Evolutionary conservation across 305 asterid species (phyloP).

Genomic region (Solanum chacoense): DNA sequence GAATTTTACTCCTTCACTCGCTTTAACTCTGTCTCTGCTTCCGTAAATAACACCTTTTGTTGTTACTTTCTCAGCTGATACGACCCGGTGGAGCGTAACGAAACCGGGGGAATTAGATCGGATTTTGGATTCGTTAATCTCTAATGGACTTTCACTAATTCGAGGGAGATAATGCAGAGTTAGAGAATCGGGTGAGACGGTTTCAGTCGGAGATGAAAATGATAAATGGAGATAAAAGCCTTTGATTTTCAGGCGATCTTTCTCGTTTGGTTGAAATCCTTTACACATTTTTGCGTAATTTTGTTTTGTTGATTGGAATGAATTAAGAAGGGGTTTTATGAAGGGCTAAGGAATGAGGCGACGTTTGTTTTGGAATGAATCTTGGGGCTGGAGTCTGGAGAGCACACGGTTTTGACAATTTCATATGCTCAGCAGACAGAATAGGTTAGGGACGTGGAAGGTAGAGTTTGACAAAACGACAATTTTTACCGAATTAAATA

Average conservation of each 20-base stretch:
- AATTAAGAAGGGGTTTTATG: conserved; percentile 1
- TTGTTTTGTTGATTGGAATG: not conserved
- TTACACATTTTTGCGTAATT: conserved; percentile 35
- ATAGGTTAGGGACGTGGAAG: not conserved
- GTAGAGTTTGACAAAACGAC: not conserved
- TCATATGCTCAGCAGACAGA: not conserved
- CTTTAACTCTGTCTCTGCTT: conserved; percentile 43
- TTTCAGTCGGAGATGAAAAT: not conserved
- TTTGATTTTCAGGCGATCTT: conserved; percentile 36
- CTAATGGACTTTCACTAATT: conserved; percentile 38
- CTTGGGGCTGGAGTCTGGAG: conserved; percentile 9
- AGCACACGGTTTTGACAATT: conserved; percentile 20
- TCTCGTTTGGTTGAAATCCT: conserved; percentile 41
- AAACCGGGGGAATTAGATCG: conserved; percentile 53
- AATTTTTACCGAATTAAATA: not conserved
- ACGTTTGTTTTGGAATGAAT: conserved; percentile 21
- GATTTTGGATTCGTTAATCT: conserved; percentile 37
- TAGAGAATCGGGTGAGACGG: conserved; percentile 22
- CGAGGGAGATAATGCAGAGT: conserved; percentile 63
- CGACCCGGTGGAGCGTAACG: conserved; percentile 50
- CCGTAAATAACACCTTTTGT: conserved; percentile 18
- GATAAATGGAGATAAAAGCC: conserved; percentile 39
- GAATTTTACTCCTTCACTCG: conserved; percentile 50
- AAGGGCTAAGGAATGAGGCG: not conserved
- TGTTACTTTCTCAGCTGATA: not conserved